A percentile compares a stretch with the other conserved stretches of the same genome.
phyloP scores from a whole-genome alignment of 2,329 filamentous ascomycete genomes.

The Mollisiaceae sp. region DNA sequence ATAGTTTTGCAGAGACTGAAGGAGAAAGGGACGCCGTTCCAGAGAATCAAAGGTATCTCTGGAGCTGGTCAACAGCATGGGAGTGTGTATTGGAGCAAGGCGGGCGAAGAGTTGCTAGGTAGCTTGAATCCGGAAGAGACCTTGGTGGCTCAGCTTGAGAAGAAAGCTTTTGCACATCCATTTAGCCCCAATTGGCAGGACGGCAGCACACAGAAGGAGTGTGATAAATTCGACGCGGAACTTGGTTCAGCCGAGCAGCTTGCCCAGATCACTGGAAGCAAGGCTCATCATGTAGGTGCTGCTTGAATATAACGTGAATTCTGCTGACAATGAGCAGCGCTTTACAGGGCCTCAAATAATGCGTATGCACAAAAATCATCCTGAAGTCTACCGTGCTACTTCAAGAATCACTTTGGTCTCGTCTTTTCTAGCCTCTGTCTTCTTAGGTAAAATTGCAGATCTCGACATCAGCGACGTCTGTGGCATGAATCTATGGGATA shows the following conservation, averaged over 20 bases:
- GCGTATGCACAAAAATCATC: constrained; percentile 79
- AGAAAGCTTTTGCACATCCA: constrained; percentile 76
- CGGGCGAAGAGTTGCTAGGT: constrained; percentile 69
- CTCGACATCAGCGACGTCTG: constrained; percentile 95
- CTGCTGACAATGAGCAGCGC: constrained; percentile 57
- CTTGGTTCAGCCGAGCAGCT: constrained; percentile 71
- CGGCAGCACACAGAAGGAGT: constrained; percentile 90
- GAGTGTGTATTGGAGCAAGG: constrained; percentile 87
- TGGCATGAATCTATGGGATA: constrained; percentile 97
- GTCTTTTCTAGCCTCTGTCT: constrained; percentile 89
- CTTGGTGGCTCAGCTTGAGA: constrained; percentile 73
- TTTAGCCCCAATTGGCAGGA: constrained; percentile 98
- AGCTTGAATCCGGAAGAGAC: constrained; percentile 63
- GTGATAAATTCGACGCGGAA: constrained; percentile 80
- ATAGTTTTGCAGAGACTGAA: constrained; percentile 78
- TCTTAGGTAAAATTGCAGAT: constrained; percentile 83
- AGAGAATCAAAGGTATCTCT: constrained; percentile 78
- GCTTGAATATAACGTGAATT: not conserved
- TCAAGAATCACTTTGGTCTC: constrained; percentile 91
- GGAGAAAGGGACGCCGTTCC: constrained; percentile 72
- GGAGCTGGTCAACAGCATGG: constrained; percentile 97
- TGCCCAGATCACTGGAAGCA: constrained; percentile 84
- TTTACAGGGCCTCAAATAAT: constrained; percentile 98
- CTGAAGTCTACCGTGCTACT: constrained; percentile 80
- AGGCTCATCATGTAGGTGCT: constrained; percentile 85